Evolutionary conservation across 1,139 yeast genomes (phyloP), one percentile per base, ranked within the genome.

Genomic region (Kodamaea sp.): DNA sequence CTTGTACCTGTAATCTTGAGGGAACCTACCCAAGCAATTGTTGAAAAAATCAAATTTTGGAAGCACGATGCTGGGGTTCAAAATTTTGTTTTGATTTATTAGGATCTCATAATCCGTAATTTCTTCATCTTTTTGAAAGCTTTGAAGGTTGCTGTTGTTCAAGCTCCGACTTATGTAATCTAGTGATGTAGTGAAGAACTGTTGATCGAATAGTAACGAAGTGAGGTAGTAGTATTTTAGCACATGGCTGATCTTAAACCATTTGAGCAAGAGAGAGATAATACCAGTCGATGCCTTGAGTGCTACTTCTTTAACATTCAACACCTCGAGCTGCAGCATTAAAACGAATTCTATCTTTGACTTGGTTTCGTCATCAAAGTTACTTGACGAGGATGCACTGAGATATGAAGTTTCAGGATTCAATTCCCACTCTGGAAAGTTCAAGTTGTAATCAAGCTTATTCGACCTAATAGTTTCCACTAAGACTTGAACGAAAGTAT

Each of bases 181-280:
- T 63, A 65, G 29, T 53, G 51, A 18, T 48, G 35, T 41, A 46
- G 44, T 53, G 39, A 81, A 73, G 47, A 69, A 80, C 37, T 80
- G 78, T 7, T 83, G 76, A 55, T 94, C 98, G 57, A 84, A 85
- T 24, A 92, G 55, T 16, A 92, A 55, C 0, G 88, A 76, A 2
- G 83, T 61, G 10, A 92, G 62, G 51, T 83, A 86, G 55, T 89
- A 95, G 53, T 74, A 80, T 55, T 90, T 90, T 46, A 89, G 59
- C 2, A 88, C 65, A 57, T 92, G 96, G 33, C 80, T 83, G 9
- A 73, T 59, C 50, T 84, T 85, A 55, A 88, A 83, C 97, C 97
- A 92, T 47, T 73, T 73, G 22, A 83, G 56, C 19, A 92, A 54
- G 13, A 76, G 48, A 5, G 65, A 48, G 1, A 88, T 39, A 1